Conservation (phyloP, 1,284 basidiomycete species). For the Xanthoconium separans region DNA sequence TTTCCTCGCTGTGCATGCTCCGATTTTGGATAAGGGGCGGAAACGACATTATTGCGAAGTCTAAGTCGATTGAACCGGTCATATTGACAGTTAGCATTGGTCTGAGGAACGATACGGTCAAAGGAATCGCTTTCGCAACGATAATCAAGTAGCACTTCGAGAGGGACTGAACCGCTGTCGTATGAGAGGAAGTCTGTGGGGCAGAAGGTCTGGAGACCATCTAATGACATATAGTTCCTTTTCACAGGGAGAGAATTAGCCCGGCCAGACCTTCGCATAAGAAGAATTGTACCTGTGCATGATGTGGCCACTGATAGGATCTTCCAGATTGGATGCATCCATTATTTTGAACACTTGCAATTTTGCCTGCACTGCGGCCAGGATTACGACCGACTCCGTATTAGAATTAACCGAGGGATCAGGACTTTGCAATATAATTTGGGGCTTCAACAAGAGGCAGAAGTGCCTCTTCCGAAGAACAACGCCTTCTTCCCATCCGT, state of each 20-base stretch:
- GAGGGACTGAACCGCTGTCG: conserved; percentile 63
- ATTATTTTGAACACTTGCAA: conserved; percentile 81
- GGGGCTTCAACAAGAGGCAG: conserved; percentile 87
- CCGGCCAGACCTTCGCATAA: not conserved
- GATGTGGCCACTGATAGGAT: conserved; percentile 83
- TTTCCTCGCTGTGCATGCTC: conserved; percentile 37
- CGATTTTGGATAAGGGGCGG: conserved; percentile 39
- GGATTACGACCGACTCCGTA: conserved; percentile 66
- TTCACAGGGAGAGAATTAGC: conserved; percentile 5
- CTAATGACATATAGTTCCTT: conserved; percentile 74
- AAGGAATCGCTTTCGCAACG: conserved; percentile 81
- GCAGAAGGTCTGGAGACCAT: conserved; percentile 87
- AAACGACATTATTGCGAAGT: conserved; percentile 70
- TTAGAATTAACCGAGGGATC: conserved; percentile 42
- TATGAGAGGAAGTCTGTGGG: conserved; percentile 50
- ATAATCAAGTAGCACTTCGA: conserved; percentile 87
- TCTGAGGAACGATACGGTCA: conserved; percentile 88
- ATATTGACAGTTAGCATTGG: conserved; percentile 83
- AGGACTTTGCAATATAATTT: conserved; percentile 75
- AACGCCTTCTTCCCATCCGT: conserved; percentile 71
- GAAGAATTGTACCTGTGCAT: conserved; percentile 68
- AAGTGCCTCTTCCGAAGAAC: conserved; percentile 71
- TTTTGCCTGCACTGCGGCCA: conserved; percentile 83
- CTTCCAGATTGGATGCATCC: conserved; percentile 78
- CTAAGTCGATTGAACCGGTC: conserved; percentile 96